A percentile compares a stretch with the other conserved stretches of the same genome.
These are phyloP conservation scores for Fusarium zealandicum DNA, from an alignment of 2,329 filamentous ascomycete species.

Conservation along the genomic window DNA sequence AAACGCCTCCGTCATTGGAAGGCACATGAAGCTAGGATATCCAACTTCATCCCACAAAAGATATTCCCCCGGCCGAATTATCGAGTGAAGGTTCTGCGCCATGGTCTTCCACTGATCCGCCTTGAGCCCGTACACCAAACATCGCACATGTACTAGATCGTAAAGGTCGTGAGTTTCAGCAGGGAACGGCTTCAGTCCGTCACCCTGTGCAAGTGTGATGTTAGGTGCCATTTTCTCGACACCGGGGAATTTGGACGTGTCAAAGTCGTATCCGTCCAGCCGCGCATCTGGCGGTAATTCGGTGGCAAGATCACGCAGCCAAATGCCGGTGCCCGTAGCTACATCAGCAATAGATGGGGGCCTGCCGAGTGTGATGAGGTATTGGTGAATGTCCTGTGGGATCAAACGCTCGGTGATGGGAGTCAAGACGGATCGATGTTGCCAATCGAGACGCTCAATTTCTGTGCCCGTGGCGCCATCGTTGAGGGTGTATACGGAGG, in stretches of 20 bases:
- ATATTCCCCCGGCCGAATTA: slow-evolving; percentile 22
- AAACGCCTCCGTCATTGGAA: background rate
- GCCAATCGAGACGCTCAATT: background rate
- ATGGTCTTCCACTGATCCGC: slow-evolving; percentile 18
- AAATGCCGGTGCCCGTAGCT: slow-evolving; percentile 32
- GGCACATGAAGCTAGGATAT: background rate
- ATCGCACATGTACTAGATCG: slow-evolving; percentile 26
- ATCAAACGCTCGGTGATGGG: background rate
- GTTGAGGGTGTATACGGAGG: slow-evolving; percentile 1
- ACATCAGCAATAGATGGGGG: slow-evolving; percentile 20
- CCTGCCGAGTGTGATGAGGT: background rate
- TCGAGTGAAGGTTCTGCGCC: slow-evolving; percentile 7
- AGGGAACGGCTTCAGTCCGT: slow-evolving; percentile 21
- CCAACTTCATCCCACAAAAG: slow-evolving; percentile 27
- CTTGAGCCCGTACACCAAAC: slow-evolving; percentile 16
- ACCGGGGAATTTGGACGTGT: slow-evolving; percentile 27
- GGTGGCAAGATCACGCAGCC: slow-evolving; percentile 28
- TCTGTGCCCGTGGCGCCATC: background rate
- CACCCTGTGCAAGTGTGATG: slow-evolving; percentile 5
- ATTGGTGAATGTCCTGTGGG: background rate
- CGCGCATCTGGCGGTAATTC: slow-evolving; percentile 10
- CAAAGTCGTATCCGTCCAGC: slow-evolving; percentile 30
- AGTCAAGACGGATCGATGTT: background rate
- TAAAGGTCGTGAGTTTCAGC: slow-evolving; percentile 12
- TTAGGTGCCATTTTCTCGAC: slow-evolving; percentile 15